Percentiles rank a stretch among this genome's conserved stretches.
Evolutionary conservation across 805 yeast species (phyloP).

Genomic region (Lipomyces lipofer): DNA sequence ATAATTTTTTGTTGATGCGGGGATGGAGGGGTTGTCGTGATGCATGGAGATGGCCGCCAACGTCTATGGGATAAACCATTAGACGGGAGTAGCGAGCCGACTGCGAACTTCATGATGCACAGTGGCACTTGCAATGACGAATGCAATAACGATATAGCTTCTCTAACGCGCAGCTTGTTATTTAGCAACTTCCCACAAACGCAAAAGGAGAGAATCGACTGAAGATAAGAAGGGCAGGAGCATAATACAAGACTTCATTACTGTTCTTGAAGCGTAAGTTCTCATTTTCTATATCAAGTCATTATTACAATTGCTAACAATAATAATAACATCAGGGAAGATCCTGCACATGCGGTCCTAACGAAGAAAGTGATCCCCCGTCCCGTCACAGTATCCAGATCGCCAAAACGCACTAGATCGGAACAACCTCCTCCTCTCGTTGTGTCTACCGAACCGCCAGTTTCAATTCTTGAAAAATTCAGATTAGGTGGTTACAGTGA

Average conservation of each 20-base stretch:
- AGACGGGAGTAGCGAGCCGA: background rate
- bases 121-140: background rate
- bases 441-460: slow-evolving; percentile 1
- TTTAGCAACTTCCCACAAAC: background rate
- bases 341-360: slow-evolving; percentile 19
- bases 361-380: slow-evolving; percentile 13
- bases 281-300: background rate
- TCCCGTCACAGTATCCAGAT: slow-evolving; percentile 1
- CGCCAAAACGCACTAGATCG: slow-evolving; percentile 7
- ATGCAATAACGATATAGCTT: background rate
- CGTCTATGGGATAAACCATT: background rate
- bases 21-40: background rate
- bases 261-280: slow-evolving; percentile 19
- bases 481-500: slow-evolving; percentile 14
- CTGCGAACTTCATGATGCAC: background rate
- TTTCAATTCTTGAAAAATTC: slow-evolving; percentile 20
- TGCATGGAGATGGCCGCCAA: background rate
- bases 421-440: background rate
- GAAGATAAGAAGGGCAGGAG: background rate
- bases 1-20: background rate
- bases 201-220: background rate
- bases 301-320: background rate
- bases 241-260: slow-evolving; percentile 11
- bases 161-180: background rate
- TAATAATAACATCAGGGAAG: slow-evolving; percentile 12